phyloP scores from a whole-genome alignment of 2,329 filamentous ascomycete genomes.

The Teratosphaeria pseudoeucalypti region DNA sequence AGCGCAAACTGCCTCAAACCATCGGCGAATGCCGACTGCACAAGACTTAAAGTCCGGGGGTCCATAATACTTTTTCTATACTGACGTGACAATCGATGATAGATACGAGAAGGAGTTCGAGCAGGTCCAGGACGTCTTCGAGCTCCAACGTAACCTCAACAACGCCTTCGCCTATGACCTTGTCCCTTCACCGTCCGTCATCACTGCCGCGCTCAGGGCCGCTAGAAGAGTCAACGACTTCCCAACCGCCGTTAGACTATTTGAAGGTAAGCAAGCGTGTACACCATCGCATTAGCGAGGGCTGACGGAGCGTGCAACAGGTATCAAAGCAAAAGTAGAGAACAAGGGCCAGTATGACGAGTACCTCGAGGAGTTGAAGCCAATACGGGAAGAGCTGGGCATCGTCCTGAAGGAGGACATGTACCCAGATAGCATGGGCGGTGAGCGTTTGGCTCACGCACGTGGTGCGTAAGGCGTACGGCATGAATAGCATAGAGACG shows the following conservation, averaged over 20 bases:
- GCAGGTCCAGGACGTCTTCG: constrained; percentile 93
- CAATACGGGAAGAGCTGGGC: constrained; percentile 85
- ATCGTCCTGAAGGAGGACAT: constrained; percentile 85
- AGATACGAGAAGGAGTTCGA: constrained; percentile 99
- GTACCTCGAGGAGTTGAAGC: constrained; percentile 88
- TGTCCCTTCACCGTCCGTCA: constrained; percentile 84
- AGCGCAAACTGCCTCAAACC: constrained; percentile 20
- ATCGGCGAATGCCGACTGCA: neutral
- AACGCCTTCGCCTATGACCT: constrained; percentile 99
- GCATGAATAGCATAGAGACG: neutral
- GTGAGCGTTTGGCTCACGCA: constrained; percentile 1
- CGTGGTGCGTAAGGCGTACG: neutral
- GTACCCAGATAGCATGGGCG: constrained; percentile 50
- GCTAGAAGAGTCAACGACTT: constrained; percentile 96
- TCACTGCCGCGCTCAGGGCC: constrained; percentile 83
- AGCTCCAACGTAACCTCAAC: constrained; percentile 96
- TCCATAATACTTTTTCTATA: neutral
- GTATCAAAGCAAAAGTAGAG: constrained; percentile 98
- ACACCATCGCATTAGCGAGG: neutral
- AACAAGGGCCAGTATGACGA: constrained; percentile 95
- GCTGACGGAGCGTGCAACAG: constrained; percentile 36
- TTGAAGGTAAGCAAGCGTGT: constrained; percentile 66
- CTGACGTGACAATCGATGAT: constrained; percentile 9
- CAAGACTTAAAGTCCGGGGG: neutral
- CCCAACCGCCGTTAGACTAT: constrained; percentile 94